These are phyloP conservation scores for Evernia prunastri DNA, from an alignment of 495 filamentous ascomycete genomes.

Conservation along the genomic window DNA sequence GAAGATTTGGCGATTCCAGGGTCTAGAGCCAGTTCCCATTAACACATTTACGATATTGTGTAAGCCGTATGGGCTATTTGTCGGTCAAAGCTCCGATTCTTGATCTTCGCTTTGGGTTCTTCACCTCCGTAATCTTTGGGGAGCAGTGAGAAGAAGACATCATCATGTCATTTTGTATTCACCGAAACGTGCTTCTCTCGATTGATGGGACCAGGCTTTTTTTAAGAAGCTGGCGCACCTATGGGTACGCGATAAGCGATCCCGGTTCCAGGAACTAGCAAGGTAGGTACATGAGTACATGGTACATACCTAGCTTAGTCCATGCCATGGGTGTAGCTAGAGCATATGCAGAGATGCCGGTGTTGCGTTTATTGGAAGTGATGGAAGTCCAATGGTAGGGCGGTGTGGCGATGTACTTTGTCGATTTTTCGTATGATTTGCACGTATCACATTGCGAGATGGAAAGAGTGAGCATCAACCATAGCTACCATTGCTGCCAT, in stretches of 20 bases:
- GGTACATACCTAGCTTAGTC: no score
- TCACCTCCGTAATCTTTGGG: background rate
- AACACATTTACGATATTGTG: background rate
- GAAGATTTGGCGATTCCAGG: background rate
- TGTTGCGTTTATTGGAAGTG: background rate
- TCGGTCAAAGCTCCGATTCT: background rate
- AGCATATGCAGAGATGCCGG: background rate
- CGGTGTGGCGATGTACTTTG: background rate
- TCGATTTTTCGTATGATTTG: background rate
- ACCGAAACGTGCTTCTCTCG: constrained; percentile 15
- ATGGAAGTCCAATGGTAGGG: background rate
- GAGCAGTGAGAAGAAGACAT: background rate
- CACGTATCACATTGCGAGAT: background rate
- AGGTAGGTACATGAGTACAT: background rate
- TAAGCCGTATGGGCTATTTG: background rate
- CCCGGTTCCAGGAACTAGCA: background rate
- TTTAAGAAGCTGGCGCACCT: constrained; percentile 3
- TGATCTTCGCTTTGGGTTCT: no score
- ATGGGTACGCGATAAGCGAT: constrained; percentile 12
- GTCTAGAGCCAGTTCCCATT: background rate
- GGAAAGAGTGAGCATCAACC: background rate
- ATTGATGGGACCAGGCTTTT: constrained; percentile 1
- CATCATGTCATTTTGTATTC: constrained; percentile 8
- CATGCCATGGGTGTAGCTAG: no score
- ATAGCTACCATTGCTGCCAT: no score